Evolutionary conservation across 2,329 filamentous ascomycete genomes (phyloP).

Genomic region (Aspergillus alliaceus): DNA sequence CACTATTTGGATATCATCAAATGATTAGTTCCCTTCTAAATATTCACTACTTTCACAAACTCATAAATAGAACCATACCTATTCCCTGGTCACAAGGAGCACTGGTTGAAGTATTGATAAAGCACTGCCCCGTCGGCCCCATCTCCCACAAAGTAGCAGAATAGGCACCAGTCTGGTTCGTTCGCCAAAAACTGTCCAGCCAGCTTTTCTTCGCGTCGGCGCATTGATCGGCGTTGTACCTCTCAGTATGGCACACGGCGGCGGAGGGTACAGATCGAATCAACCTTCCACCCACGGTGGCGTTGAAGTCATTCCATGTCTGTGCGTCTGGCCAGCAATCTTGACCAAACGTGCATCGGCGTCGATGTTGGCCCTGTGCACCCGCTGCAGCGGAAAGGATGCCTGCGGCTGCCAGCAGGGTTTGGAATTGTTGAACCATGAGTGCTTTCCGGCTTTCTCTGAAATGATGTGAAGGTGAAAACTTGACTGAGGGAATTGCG

Average conservation of each 20-base stretch:
- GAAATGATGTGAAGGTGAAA: no score
- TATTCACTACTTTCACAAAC: neutral
- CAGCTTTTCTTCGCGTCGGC: neutral
- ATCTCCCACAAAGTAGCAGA: conserved; percentile 1
- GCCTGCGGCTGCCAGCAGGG: neutral
- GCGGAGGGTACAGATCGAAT: neutral
- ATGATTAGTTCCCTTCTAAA: neutral
- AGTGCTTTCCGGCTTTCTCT: neutral
- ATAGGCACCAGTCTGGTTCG: conserved; percentile 1
- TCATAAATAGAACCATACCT: neutral
- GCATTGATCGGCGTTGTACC: neutral
- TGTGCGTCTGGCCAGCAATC: neutral
- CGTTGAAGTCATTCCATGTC: conserved; percentile 5
- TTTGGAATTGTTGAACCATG: neutral
- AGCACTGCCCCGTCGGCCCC: conserved; percentile 1
- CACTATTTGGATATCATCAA: neutral
- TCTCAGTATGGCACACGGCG: conserved; percentile 3
- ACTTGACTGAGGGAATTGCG: no score
- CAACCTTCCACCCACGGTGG: neutral
- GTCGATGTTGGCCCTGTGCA: neutral
- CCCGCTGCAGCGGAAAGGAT: neutral
- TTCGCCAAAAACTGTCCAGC: conserved; percentile 3
- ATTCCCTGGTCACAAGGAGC: conserved; percentile 1
- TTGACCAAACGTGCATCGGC: neutral
- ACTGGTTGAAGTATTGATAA: neutral